Conservation (phyloP, 805 yeast genomes). For the Yarrowia divulgata region DNA sequence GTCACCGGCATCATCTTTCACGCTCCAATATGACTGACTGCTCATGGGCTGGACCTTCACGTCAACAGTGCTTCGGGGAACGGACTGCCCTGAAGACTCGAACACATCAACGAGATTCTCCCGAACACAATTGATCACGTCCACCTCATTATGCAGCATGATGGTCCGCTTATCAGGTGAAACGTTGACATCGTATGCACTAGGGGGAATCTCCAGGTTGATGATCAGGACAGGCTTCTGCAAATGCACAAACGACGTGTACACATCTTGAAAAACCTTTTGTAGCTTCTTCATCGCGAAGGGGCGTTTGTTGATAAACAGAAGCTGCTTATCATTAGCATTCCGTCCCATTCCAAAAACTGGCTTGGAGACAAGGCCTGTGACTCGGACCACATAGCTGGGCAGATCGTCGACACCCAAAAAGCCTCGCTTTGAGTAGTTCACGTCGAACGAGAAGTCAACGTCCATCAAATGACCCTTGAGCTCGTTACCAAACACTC, state of each 20-base stretch:
- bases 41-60: slow-evolving; percentile 23
- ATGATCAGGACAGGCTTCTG: slow-evolving; percentile 77
- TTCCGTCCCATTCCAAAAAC: slow-evolving; percentile 82
- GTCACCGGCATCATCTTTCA: background rate
- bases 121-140: slow-evolving; percentile 63
- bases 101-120: slow-evolving; percentile 60
- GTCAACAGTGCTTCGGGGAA: slow-evolving; percentile 49
- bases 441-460: slow-evolving; percentile 48
- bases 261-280: slow-evolving; percentile 74
- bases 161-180: slow-evolving; percentile 89
- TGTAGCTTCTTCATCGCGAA: slow-evolving; percentile 61
- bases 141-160: slow-evolving; percentile 68
- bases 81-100: slow-evolving; percentile 51
- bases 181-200: slow-evolving; percentile 74
- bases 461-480: slow-evolving; percentile 64
- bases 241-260: slow-evolving; percentile 70
- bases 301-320: slow-evolving; percentile 81
- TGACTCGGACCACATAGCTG: slow-evolving; percentile 45
- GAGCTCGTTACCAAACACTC: slow-evolving; percentile 74
- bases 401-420: slow-evolving; percentile 11
- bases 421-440: slow-evolving; percentile 13
- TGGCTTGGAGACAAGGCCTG: slow-evolving; percentile 76
- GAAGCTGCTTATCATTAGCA: slow-evolving; percentile 74
- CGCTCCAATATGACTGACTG: slow-evolving; percentile 24
- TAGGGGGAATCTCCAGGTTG: slow-evolving; percentile 62